Percentiles rank a stretch among this genome's conserved stretches.
Evolutionary conservation across 805 yeast genomes (phyloP).

Genomic region (Groenewaldozyma tartarivorans): DNA sequence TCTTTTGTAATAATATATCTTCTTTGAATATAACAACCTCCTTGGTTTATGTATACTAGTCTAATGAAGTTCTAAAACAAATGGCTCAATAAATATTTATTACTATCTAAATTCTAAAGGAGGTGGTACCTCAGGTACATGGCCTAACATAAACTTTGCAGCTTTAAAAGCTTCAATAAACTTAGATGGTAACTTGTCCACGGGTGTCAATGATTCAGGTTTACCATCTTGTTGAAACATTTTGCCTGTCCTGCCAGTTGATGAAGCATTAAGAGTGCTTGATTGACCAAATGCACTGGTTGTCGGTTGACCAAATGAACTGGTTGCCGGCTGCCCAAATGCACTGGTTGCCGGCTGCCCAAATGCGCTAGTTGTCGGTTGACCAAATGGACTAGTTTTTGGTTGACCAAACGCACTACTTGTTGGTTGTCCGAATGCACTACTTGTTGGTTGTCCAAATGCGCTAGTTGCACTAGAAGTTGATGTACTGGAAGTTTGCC

Average conservation of each 20-base stretch:
- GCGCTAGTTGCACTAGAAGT: background rate
- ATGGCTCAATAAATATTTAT: too few species aligned
- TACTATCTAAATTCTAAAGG: slow-evolving; percentile 23
- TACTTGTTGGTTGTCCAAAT: background rate
- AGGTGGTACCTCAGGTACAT: slow-evolving; percentile 25
- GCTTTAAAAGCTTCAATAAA: slow-evolving; percentile 38
- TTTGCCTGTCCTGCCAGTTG: too few species aligned
- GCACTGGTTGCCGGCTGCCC: background rate
- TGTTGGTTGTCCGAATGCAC: background rate
- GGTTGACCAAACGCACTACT: background rate
- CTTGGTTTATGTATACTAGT: too few species aligned
- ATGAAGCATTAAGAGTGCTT: slow-evolving; percentile 8
- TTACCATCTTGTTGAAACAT: slow-evolving; percentile 28
- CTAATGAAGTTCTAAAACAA: too few species aligned
- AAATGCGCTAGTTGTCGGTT: background rate
- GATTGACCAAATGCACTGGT: slow-evolving; percentile 16
- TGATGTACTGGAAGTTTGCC: slow-evolving; percentile 1
- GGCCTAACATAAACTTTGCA: slow-evolving; percentile 21
- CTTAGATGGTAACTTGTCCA: slow-evolving; percentile 35
- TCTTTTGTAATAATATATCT: background rate
- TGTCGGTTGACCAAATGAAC: slow-evolving; percentile 1
- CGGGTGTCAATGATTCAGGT: slow-evolving; percentile 23
- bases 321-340: background rate
- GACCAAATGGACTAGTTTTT: slow-evolving; percentile 3
- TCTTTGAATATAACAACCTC: too few species aligned